Percentiles rank a stretch among this genome's conserved stretches.
These are phyloP conservation scores for Evansstolkia leycettana DNA, from an alignment of 495 filamentous ascomycete genomes.

Conservation along the genomic window DNA sequence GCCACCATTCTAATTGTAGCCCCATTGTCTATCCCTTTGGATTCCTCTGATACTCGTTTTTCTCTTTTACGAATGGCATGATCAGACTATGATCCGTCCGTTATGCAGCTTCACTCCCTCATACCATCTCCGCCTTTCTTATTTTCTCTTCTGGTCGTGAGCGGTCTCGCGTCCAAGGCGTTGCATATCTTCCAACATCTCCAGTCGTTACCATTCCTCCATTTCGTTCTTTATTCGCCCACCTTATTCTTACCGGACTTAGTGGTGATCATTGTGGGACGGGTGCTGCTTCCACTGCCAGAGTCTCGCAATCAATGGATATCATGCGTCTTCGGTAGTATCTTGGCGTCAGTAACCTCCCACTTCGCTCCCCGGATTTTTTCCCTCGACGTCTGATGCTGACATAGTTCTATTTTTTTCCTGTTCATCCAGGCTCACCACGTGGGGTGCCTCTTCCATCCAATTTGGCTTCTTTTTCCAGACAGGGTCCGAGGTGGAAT, in stretches of 20 bases:
- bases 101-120: conserved; percentile 11
- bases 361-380: not conserved
- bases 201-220: conserved; percentile 20
- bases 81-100: conserved; percentile 10
- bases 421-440: conserved; percentile 10
- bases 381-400: conserved; percentile 4
- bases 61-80: not conserved
- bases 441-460: conserved; percentile 20
- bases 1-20: no score
- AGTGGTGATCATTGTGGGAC: conserved; percentile 17
- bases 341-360: conserved; percentile 18
- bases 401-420: no score
- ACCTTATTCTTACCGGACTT: conserved; percentile 25
- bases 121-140: conserved; percentile 20
- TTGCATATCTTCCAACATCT: conserved; percentile 26
- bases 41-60: no score
- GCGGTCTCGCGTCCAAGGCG: conserved; percentile 22
- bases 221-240: conserved; percentile 24
- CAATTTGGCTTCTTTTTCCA: conserved; percentile 33
- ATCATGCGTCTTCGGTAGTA: conserved; percentile 14
- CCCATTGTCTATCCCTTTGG: no score
- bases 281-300: conserved; percentile 17
- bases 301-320: conserved; percentile 15
- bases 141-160: conserved; percentile 24
- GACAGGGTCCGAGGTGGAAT: conserved; percentile 29